Base-by-base conservation (phyloP, 164 flowering plant genomes). In the Euptelea pleiosperma region DNA sequence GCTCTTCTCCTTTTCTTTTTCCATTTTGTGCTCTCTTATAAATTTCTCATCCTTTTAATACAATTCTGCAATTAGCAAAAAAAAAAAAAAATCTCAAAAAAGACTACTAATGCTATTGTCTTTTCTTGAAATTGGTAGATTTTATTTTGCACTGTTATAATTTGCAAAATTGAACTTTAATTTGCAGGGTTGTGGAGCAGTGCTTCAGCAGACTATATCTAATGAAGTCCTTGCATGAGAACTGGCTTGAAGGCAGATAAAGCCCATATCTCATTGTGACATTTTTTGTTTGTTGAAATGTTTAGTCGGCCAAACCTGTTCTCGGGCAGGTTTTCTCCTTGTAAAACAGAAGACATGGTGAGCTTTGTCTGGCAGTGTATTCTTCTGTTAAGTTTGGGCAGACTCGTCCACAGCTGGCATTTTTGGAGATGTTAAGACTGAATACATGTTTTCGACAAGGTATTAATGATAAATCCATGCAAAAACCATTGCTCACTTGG, bases 171-270 rank as follows among this genome's bases (percentile, higher is more conserved):
- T 52, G 44, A 30, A 61, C 24, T 55, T 53, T n/a, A n/a, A n/a
- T n/a, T n/a, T 78, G 69, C 90, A 90, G 96, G 67, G 88, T 84
- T 69, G 83, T 84, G 3, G 97, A 96, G 10, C 97, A 88, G 80
- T 86, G 81, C 78, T 88, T 93, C 77, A 81, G 79, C 75, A 78
- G 83, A 75, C 58, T 93, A 30, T 83, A 86, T 70, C 70, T 93
- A 72, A 79, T 70, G 79, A 86, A 90, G 73, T 91, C 96, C 18
- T 74, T 93, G 72, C 91, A 93, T 43, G 96, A 89, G 22, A 73
- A 77, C 10, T 88, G 79, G 80, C 25, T 29, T 21, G 40, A 31
- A 31, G 7, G 29, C 15, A n/a, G 41, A 12, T 42, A 3, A 55
- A 44, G 43, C 30, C 26, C 16, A 19, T 19, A 26, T 10, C 35